Conservation (phyloP, 2,329 filamentous ascomycete genomes). For the Beauveria pseudobassiana region DNA sequence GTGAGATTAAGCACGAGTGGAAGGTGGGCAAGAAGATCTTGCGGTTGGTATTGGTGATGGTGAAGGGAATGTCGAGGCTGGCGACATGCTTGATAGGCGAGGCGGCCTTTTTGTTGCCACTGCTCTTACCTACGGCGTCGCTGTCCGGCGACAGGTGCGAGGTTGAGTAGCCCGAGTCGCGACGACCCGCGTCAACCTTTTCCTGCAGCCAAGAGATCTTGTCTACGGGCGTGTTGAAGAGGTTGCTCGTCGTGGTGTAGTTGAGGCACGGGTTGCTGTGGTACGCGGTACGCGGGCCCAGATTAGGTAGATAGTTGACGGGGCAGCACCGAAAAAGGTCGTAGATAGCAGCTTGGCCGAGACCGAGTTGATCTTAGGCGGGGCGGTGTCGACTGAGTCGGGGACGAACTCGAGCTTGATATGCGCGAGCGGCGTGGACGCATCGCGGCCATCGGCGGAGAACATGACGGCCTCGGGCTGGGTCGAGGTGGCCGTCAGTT, state of each 20-base stretch:
- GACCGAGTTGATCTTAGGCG: slow-evolving; percentile 42
- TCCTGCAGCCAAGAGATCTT: slow-evolving; percentile 35
- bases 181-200: slow-evolving; percentile 26
- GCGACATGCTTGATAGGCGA: slow-evolving; percentile 33
- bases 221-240: slow-evolving; percentile 30
- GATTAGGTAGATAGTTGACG: slow-evolving; percentile 41
- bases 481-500: slow-evolving; percentile 35
- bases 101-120: slow-evolving; percentile 18
- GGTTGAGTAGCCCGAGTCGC: slow-evolving; percentile 48
- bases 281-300: slow-evolving; percentile 36
- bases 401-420: slow-evolving; percentile 43
- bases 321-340: slow-evolving; percentile 44
- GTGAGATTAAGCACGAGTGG: slow-evolving; percentile 49
- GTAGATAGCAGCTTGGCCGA: slow-evolving; percentile 43
- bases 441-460: slow-evolving; percentile 38
- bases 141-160: slow-evolving; percentile 28
- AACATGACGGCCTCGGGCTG: slow-evolving; percentile 44
- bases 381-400: slow-evolving; percentile 30
- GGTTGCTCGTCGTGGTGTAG: slow-evolving; percentile 38
- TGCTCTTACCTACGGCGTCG: slow-evolving; percentile 26
- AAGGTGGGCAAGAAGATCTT: slow-evolving; percentile 50
- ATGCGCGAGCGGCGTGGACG: slow-evolving; percentile 34
- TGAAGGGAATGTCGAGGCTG: slow-evolving; percentile 39
- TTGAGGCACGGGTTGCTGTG: slow-evolving; percentile 34
- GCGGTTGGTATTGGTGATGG: slow-evolving; percentile 37